phyloP scores from a whole-genome alignment of 2,329 filamentous ascomycete genomes.

The Colletotrichum filicis region DNA sequence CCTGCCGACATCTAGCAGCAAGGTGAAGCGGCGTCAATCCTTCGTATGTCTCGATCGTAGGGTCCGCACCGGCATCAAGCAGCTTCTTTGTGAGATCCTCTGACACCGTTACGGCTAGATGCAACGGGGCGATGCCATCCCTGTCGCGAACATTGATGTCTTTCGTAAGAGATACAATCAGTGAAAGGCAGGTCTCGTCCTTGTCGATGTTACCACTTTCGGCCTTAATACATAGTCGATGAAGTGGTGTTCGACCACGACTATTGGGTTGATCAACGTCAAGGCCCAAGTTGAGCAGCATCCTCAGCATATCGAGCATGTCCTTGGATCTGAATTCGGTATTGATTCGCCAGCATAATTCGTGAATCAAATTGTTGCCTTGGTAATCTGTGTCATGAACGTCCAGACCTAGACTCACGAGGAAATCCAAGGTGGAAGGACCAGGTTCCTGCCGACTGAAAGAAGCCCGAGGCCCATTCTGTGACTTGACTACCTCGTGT shows the following conservation, averaged over 20 bases:
- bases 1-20: conserved; percentile 45
- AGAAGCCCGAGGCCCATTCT: not conserved
- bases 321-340: not conserved
- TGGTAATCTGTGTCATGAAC: conserved; percentile 33
- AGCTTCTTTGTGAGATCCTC: conserved; percentile 40
- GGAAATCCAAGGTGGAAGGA: conserved; percentile 13
- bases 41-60: conserved; percentile 42
- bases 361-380: conserved; percentile 40
- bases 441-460: not conserved
- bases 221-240: conserved; percentile 34
- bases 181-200: conserved; percentile 23
- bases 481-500: conserved; percentile 29
- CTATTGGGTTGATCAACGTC: conserved; percentile 36
- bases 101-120: conserved; percentile 38
- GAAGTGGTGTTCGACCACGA: conserved; percentile 38
- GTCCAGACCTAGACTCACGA: conserved; percentile 26
- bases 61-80: conserved; percentile 50
- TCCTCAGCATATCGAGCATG: conserved; percentile 25
- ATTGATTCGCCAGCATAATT: conserved; percentile 8
- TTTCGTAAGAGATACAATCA: conserved; percentile 34
- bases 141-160: not conserved
- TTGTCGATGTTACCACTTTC: not conserved
- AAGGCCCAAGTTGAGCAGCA: conserved; percentile 31
- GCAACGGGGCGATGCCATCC: conserved; percentile 40
- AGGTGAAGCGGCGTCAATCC: conserved; percentile 53